Conservation (phyloP, 1,139 yeast genomes). For the Yamadazyma sp. region DNA sequence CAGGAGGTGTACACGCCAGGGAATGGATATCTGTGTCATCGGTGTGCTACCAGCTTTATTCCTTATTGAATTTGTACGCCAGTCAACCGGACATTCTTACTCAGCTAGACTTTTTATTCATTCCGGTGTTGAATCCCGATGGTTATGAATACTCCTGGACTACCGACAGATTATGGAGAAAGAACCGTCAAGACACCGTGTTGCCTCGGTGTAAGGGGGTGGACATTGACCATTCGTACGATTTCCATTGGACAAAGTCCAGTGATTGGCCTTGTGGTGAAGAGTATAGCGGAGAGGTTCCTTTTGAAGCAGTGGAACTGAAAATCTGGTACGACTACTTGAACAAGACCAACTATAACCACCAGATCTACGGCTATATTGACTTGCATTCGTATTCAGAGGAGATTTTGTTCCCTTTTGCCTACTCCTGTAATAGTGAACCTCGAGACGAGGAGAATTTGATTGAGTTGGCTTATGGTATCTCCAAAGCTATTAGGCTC, state of each 20-base stretch:
- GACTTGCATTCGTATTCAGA: constrained; percentile 87
- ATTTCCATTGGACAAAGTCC: constrained; percentile 67
- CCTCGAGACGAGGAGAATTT: constrained; percentile 83
- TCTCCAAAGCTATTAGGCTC: constrained; percentile 68
- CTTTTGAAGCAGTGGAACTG: constrained; percentile 79
- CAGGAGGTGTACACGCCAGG: constrained; percentile 87
- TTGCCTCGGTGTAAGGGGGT: constrained; percentile 73
- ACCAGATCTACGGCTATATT: constrained; percentile 69
- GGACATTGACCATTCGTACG: constrained; percentile 85
- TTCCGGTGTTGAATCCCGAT: constrained; percentile 88
- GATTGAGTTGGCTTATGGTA: constrained; percentile 77
- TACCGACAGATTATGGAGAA: constrained; percentile 81
- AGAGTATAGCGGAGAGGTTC: constrained; percentile 73
- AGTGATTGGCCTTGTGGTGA: constrained; percentile 77
- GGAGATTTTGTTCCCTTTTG: constrained; percentile 79
- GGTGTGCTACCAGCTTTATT: constrained; percentile 60
- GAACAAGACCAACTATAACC: constrained; percentile 57
- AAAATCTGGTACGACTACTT: constrained; percentile 62
- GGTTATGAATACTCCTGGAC: constrained; percentile 87
- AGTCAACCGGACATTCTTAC: constrained; percentile 36
- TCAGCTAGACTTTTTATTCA: constrained; percentile 64
- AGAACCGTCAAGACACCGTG: constrained; percentile 77
- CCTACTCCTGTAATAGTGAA: constrained; percentile 67
- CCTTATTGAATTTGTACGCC: constrained; percentile 53
- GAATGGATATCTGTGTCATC: constrained; percentile 86